Evolutionary conservation across 2,329 filamentous ascomycete genomes (phyloP).

Genomic region (Clathrospora elynae): DNA sequence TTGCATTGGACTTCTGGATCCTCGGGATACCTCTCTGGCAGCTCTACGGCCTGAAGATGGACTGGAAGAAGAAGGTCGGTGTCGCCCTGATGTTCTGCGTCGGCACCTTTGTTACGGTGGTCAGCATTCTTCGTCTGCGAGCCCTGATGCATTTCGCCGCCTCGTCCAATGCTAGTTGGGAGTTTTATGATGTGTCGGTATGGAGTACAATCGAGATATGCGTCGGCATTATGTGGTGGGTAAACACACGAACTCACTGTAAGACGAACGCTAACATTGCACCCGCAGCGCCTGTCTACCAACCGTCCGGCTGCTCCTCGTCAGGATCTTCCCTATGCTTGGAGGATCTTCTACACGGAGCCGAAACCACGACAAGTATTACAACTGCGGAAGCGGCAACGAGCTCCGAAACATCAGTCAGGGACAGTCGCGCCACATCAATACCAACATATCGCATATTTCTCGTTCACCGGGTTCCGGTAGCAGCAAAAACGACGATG

Average conservation of each 20-base stretch:
- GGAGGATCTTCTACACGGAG: constrained; percentile 43
- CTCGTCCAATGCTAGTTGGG: constrained; percentile 50
- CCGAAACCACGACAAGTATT: constrained; percentile 26
- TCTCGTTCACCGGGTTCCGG: constrained; percentile 6
- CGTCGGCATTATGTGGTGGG: constrained; percentile 50
- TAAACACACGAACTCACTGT: too few relatives aligned
- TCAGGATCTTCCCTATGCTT: constrained; percentile 44
- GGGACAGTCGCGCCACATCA: constrained; percentile 12
- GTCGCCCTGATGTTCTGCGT: constrained; percentile 49
- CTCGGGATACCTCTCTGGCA: constrained; percentile 46
- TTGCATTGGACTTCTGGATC: constrained; percentile 43
- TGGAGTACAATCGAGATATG: constrained; percentile 53
- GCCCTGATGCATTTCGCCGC: constrained; percentile 52
- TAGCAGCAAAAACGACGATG: constrained; percentile 14
- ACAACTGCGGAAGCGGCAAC: constrained; percentile 33
- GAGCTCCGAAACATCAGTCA: constrained; percentile 24
- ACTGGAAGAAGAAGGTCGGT: constrained; percentile 48
- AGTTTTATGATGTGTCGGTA: constrained; percentile 48
- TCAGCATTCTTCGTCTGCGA: constrained; percentile 52
- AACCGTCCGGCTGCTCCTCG: constrained; percentile 46
- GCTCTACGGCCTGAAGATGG: constrained; percentile 40
- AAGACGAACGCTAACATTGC: neutral
- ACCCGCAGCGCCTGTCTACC: constrained; percentile 49
- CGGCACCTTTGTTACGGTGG: constrained; percentile 50
- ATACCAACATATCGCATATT: constrained; percentile 8